Evolutionary conservation across 2,329 filamentous ascomycete species (phyloP).

Genomic region (Rutstroemia sydowiana): DNA sequence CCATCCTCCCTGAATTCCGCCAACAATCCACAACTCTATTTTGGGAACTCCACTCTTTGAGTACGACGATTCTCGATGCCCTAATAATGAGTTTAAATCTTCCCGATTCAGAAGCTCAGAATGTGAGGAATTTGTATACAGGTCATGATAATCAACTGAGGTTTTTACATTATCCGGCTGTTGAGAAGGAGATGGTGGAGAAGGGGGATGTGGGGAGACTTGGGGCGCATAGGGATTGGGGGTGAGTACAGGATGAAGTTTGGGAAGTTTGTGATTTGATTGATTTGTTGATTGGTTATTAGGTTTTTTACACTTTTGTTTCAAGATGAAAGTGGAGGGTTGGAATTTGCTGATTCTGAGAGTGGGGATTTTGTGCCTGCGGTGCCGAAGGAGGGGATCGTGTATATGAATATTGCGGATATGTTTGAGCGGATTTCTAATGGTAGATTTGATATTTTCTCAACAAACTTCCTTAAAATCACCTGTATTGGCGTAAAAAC

Average conservation of each 20-base stretch:
- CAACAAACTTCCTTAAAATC: not conserved
- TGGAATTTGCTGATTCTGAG: not conserved
- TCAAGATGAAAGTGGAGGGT: not conserved
- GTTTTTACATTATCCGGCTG: constrained; percentile 27
- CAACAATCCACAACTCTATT: constrained; percentile 42
- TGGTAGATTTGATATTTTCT: not conserved
- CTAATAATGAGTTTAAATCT: constrained; percentile 42
- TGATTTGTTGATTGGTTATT: not conserved
- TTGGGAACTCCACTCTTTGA: constrained; percentile 38
- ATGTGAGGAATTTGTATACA: constrained; percentile 38
- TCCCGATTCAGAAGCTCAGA: constrained; percentile 37
- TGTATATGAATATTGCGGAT: constrained; percentile 1
- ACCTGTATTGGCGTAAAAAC: not conserved
- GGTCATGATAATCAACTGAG: constrained; percentile 53
- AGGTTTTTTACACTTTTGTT: not conserved
- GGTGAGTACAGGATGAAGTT: not conserved
- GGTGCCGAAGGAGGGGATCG: not conserved
- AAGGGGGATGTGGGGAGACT: not conserved
- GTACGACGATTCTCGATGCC: constrained; percentile 36
- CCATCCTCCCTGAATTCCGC: constrained; percentile 39
- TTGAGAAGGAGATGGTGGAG: not conserved
- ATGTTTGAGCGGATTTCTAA: not conserved
- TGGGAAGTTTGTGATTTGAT: not conserved
- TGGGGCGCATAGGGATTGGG: not conserved
- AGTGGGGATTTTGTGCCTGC: not conserved